Percentiles rank a stretch among this genome's conserved stretches.
Conservation (phyloP, 2,329 filamentous ascomycete species). For the Reticulascus tulasneorum region DNA sequence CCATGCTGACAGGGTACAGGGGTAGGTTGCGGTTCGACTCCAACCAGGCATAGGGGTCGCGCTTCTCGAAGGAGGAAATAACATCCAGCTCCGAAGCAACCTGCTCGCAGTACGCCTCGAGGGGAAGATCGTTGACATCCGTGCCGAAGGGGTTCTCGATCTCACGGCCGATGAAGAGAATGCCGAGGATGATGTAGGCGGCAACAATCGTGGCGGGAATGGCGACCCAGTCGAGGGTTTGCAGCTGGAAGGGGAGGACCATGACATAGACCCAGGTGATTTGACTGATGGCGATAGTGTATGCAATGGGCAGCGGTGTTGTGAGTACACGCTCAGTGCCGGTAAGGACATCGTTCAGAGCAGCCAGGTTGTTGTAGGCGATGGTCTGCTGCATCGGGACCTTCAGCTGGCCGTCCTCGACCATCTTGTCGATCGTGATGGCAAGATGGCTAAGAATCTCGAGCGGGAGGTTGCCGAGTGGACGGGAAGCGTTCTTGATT, state of each 20-base stretch:
- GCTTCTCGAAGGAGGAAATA: slow-evolving; percentile 42
- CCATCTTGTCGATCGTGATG: slow-evolving; percentile 59
- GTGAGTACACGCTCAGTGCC: slow-evolving; percentile 75
- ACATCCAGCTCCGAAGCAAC: slow-evolving; percentile 71
- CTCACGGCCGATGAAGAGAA: slow-evolving; percentile 70
- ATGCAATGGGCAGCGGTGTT: slow-evolving; percentile 78
- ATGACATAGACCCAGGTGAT: slow-evolving; percentile 84
- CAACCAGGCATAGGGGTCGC: slow-evolving; percentile 26
- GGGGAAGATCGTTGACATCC: slow-evolving; percentile 77
- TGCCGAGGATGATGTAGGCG: slow-evolving; percentile 78
- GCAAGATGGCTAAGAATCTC: slow-evolving; percentile 74
- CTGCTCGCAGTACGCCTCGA: slow-evolving; percentile 74
- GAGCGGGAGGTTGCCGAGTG: slow-evolving; percentile 77
- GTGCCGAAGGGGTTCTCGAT: slow-evolving; percentile 83
- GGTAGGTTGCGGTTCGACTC: slow-evolving; percentile 43
- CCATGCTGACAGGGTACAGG: slow-evolving; percentile 50
- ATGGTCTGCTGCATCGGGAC: slow-evolving; percentile 57
- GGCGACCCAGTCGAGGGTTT: slow-evolving; percentile 63
- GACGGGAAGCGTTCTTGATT: slow-evolving; percentile 67
- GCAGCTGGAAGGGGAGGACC: slow-evolving; percentile 76
- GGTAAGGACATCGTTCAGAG: slow-evolving; percentile 68
- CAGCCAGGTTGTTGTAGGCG: slow-evolving; percentile 55
- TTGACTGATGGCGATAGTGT: slow-evolving; percentile 79
- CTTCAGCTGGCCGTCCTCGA: slow-evolving; percentile 51
- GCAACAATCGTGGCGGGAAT: slow-evolving; percentile 71